These are phyloP conservation scores for Rhynchospora breviuscula DNA, from an alignment of 176 grass and related monocot species.

Conservation along the genomic window DNA sequence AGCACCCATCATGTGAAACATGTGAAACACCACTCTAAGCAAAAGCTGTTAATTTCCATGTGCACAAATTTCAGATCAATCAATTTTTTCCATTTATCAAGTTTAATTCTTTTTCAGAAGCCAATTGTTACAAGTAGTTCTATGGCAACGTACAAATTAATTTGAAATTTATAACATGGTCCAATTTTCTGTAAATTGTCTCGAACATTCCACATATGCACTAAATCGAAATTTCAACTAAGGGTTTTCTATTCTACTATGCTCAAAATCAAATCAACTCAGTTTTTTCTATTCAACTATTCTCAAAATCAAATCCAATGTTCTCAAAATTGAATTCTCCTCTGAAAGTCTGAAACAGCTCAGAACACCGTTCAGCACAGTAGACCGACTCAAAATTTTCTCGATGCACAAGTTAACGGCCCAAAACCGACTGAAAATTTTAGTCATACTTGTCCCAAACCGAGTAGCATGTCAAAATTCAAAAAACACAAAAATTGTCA, in stretches of 20 bases:
- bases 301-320: neutral
- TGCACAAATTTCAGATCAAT: too few relatives aligned
- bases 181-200: too few relatives aligned
- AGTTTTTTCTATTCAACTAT: neutral
- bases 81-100: too few relatives aligned
- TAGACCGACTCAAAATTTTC: neutral
- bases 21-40: too few relatives aligned
- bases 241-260: neutral
- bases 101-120: too few relatives aligned
- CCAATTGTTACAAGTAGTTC: too few relatives aligned
- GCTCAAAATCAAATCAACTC: neutral
- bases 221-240: too few relatives aligned
- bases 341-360: constrained; percentile 8
- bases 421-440: neutral
- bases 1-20: too few relatives aligned
- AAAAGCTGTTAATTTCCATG: too few relatives aligned
- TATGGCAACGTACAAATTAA: too few relatives aligned
- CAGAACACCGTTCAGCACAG: neutral
- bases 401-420: neutral
- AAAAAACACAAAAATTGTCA: neutral
- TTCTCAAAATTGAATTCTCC: neutral
- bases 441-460: neutral
- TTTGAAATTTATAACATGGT: too few relatives aligned
- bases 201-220: too few relatives aligned
- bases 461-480: neutral